phyloP scores from a whole-genome alignment of 768 basidiomycete genomes.

The Tephrocybe rancida region DNA sequence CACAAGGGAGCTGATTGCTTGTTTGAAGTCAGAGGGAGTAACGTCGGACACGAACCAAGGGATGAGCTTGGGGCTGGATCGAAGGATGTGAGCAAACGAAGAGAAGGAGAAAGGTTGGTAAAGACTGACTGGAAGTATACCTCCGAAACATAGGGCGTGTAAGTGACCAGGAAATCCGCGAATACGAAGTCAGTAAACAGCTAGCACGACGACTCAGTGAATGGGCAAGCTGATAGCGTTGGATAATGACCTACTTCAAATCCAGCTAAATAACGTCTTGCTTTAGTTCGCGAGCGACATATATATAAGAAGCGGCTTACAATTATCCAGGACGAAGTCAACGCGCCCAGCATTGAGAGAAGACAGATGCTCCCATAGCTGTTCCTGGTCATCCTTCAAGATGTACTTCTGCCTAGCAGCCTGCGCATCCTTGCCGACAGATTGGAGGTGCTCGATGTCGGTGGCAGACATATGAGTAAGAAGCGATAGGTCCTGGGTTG shows the following conservation, averaged over 20 bases:
- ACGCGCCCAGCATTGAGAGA: conserved; percentile 56
- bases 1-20: conserved; percentile 58
- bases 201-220: conserved; percentile 37
- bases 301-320: no score
- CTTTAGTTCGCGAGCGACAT: no score
- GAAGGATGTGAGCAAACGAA: conserved; percentile 1
- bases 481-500: conserved; percentile 83
- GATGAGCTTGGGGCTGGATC: conserved; percentile 81
- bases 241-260: conserved; percentile 65
- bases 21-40: conserved; percentile 79
- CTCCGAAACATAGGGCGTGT: conserved; percentile 78
- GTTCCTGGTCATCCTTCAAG: conserved; percentile 78
- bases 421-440: conserved; percentile 81
- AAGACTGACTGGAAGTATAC: conserved; percentile 87
- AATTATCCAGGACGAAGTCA: conserved; percentile 93
- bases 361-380: conserved; percentile 74
- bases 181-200: conserved; percentile 93
- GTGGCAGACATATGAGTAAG: conserved; percentile 82
- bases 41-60: conserved; percentile 99
- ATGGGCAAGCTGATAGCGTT: not conserved
- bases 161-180: conserved; percentile 90
- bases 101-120: not conserved
- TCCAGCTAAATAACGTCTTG: conserved; percentile 72
- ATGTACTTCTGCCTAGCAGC: conserved; percentile 78
- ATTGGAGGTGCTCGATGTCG: conserved; percentile 83